Percentiles rank a stretch among this genome's conserved stretches.
Conservation (phyloP, 768 basidiomycete species). For the Kwoniella sp. region DNA sequence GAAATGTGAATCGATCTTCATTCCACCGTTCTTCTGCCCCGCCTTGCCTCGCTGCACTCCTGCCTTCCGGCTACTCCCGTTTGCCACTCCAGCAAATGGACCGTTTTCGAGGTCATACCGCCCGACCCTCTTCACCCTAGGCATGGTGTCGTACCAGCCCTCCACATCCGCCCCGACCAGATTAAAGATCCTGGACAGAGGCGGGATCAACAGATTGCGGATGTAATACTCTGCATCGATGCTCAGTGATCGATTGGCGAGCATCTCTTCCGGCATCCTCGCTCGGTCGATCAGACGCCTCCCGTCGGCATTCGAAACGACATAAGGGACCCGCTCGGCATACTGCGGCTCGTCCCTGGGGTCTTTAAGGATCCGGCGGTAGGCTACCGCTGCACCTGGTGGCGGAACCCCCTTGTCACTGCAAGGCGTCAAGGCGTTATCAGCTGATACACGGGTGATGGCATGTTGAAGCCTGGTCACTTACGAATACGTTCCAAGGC, state of each 20-base stretch:
- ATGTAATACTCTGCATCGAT: slow-evolving; percentile 92
- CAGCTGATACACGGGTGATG: neutral
- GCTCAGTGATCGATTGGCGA: slow-evolving; percentile 59
- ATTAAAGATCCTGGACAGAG: slow-evolving; percentile 83
- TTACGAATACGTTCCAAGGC: slow-evolving; percentile 86
- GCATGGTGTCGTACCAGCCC: slow-evolving; percentile 84
- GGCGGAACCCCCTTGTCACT: slow-evolving; percentile 83
- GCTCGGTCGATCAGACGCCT: slow-evolving; percentile 69
- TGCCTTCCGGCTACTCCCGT: slow-evolving; percentile 1
- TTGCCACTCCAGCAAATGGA: slow-evolving; percentile 8
- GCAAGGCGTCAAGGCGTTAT: neutral
- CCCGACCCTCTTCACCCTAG: slow-evolving; percentile 56
- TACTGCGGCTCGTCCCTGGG: slow-evolving; percentile 81
- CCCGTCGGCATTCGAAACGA: slow-evolving; percentile 65
- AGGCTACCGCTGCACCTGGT: slow-evolving; percentile 85
- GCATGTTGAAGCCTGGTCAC: too few species aligned
- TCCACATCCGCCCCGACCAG: slow-evolving; percentile 82
- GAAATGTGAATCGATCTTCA: slow-evolving; percentile 72
- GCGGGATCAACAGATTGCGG: slow-evolving; percentile 75
- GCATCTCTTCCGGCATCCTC: slow-evolving; percentile 65
- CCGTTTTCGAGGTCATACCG: slow-evolving; percentile 49
- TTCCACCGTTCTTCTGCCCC: slow-evolving; percentile 18
- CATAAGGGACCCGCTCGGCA: slow-evolving; percentile 87
- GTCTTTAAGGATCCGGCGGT: slow-evolving; percentile 67
- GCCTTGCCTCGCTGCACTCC: slow-evolving; percentile 3